Percentiles rank a stretch among this genome's conserved stretches.
Conservation (phyloP, 2,329 filamentous ascomycete species). For the Fusarium brachygibbosum region DNA sequence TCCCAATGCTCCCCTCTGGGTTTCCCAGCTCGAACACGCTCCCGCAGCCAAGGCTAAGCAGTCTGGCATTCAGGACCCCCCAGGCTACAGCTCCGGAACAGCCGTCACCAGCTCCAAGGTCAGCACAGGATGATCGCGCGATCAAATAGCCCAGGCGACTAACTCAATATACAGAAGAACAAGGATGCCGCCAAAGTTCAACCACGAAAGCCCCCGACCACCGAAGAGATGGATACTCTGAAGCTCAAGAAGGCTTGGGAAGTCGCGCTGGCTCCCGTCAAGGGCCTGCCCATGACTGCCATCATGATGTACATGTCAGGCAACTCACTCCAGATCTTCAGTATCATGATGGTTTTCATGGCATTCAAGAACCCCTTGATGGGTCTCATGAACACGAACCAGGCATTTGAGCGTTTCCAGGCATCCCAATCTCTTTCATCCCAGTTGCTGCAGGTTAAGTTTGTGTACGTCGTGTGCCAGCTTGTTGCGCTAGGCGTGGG, state of each 20-base stretch:
- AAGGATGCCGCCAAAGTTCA: conserved; percentile 64
- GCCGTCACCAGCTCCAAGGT: conserved; percentile 68
- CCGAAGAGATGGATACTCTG: conserved; percentile 91
- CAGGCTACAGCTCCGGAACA: conserved; percentile 77
- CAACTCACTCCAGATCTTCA: conserved; percentile 98
- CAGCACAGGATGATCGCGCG: conserved; percentile 32
- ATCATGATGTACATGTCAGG: conserved; percentile 99
- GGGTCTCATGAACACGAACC: conserved; percentile 84
- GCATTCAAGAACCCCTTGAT: conserved; percentile 96
- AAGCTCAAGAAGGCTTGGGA: conserved; percentile 99
- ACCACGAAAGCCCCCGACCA: conserved; percentile 75
- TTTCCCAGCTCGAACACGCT: conserved; percentile 80
- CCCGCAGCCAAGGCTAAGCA: conserved; percentile 76
- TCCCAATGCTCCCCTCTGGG: conserved; percentile 77
- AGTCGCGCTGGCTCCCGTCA: conserved; percentile 91
- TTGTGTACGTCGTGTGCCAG: conserved; percentile 90
- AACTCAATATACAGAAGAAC: conserved; percentile 58
- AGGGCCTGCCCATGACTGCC: conserved; percentile 96
- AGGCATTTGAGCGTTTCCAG: conserved; percentile 92
- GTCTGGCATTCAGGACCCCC: conserved; percentile 82
- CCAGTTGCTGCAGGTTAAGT: conserved; percentile 85
- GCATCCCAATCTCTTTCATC: conserved; percentile 77
- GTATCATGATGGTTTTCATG: conserved; percentile 99
- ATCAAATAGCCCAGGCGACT: conserved; percentile 3
- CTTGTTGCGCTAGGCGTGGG: conserved; percentile 85